phyloP scores from a whole-genome alignment of 1,284 basidiomycete genomes.

The Ceratobasidium sp. region DNA sequence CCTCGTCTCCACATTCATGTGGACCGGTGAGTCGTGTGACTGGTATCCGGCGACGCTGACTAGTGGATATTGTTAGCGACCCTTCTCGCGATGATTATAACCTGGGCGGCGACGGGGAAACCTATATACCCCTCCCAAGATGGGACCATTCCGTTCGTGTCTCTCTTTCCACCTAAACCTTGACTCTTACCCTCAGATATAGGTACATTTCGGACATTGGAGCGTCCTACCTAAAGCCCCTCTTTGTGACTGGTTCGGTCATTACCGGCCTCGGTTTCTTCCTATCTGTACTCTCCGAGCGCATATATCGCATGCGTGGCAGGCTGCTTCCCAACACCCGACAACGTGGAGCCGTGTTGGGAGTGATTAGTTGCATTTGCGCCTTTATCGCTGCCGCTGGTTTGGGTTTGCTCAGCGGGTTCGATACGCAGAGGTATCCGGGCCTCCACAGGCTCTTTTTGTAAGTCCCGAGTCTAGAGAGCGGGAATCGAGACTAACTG shows the following conservation, averaged over 20 bases:
- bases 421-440: constrained; percentile 71
- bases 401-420: constrained; percentile 71
- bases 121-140: constrained; percentile 66
- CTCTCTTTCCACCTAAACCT: neutral
- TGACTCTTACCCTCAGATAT: neutral
- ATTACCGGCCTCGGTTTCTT: constrained; percentile 74
- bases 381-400: constrained; percentile 68
- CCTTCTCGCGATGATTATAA: constrained; percentile 74
- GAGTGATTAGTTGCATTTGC: constrained; percentile 69
- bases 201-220: constrained; percentile 77
- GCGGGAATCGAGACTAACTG: neutral
- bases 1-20: constrained; percentile 34
- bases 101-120: constrained; percentile 68
- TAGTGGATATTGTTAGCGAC: constrained; percentile 59
- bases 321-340: constrained; percentile 71
- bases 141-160: constrained; percentile 66
- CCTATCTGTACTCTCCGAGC: constrained; percentile 69
- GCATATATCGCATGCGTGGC: constrained; percentile 72
- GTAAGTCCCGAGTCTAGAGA: neutral
- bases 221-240: constrained; percentile 75
- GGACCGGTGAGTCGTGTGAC: constrained; percentile 31
- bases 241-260: constrained; percentile 73
- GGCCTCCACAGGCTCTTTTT: constrained; percentile 70
- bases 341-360: constrained; percentile 67
- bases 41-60: neutral